Base-by-base conservation (phyloP, 1,139 yeast genomes). In the Ogataea hybrid region DNA sequence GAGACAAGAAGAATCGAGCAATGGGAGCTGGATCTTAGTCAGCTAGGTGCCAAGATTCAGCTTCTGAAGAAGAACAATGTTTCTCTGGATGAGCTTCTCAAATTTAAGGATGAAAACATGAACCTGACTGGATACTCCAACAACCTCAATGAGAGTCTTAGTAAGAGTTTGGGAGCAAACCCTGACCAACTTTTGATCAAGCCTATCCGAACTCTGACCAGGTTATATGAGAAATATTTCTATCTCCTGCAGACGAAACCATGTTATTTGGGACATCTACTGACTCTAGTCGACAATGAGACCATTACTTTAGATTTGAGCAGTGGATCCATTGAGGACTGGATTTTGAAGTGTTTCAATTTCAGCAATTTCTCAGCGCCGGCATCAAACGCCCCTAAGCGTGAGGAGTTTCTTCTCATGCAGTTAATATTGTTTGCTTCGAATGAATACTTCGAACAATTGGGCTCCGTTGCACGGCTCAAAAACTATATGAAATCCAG, bases 221-320 rank as follows among this genome's bases (percentile, higher is more conserved):
- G 81, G 47, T 61, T 79, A 1, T 86, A 84, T 61, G 96, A 85
- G 54, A 83, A 86, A 7, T 61, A 92, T 43, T 83, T 92, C 54
- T 92, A 84, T 55, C 68, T 90, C 34, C 64, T 94, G 30, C 98
- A 94, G 59, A 86, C 96, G 0, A 88, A 86, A 56, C 89, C 96
- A 0, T 63, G 63, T 1, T 92, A 92, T 58, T 73, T 92, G 57
- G 73, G 81, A 1, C 68, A 81, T 23, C 62, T 88, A 30, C 74
- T 81, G 44, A 58, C 65, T 38, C 55, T 47, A 20, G 44, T 57
- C 32, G 65, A 61, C 32, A 48, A 50, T 18, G 49, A 47, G n/a
- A 44, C 42, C 8, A 36, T 44, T 6, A 33, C 40, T 5, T 43
- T 54, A 22, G 47, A 50, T 12, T 44, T 56, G 17, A 43, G 45